Base-by-base conservation (phyloP, 2,329 filamentous ascomycete species). In the Cladosporium oxysporum region DNA sequence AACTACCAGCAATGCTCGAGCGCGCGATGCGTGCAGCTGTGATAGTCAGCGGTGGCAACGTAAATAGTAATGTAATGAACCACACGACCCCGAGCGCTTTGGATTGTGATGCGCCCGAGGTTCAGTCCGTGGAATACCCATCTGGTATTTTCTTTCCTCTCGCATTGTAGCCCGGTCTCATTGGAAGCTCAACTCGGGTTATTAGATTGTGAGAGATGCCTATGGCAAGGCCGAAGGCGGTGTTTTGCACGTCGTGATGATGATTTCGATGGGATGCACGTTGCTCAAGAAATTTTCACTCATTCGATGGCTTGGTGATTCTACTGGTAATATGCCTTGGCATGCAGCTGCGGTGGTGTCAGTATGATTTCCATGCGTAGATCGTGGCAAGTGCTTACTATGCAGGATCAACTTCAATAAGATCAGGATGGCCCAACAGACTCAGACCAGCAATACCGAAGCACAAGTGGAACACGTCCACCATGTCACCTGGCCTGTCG, bases 381-480 rank as follows among this genome's bases (percentile, higher is more conserved):
- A 3, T 5, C 23, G 31, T 23, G 16, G 44, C 23, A 11, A 16
- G n/a, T 35, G 79, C 82, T 82, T 81, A 91, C 88, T 98, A 99
- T 53, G 92, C 87, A 35, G 95, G 91, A 77, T 99, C 91, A 62
- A 99, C 90, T 67, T 90, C 88, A 72, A 90, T 85, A 52, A 97
- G 79, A 0, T 89, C 92, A 7, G 90, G 87, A 74, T 91, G 91
- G 12, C 88, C 88, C 31, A 98, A 81, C 65, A 99, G 84, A 76
- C 93, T 96, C 71, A 99, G 80, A 2, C 95, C 95, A 23, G 93
- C 91, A 69, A 97, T 80, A 28, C 92, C 93, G 77, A 99, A 99
- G 62, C 89, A 82, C 0, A 95, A 98, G 76, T 99, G 95, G 82
- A 96, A 99, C 37, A 99, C 93, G 81, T 99, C 95, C 26, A 97